These are phyloP conservation scores for Podaxis carcinomalis DNA, from an alignment of 768 basidiomycete genomes.

Conservation along the genomic window DNA sequence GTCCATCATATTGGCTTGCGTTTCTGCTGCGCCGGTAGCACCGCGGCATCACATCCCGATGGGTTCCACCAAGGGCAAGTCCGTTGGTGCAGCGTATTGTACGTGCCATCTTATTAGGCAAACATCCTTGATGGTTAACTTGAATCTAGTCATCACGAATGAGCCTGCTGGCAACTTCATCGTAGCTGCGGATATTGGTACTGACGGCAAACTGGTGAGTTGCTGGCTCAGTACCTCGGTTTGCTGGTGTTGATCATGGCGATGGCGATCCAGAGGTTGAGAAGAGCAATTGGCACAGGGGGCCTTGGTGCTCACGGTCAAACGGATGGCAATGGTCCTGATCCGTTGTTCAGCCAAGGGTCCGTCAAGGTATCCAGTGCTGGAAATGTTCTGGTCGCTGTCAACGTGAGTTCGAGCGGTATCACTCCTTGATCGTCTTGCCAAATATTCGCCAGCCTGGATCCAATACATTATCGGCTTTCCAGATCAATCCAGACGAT, in stretches of 20 bases:
- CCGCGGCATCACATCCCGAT: not conserved
- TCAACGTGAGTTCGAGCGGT: slow-evolving; percentile 25
- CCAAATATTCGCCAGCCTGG: slow-evolving; percentile 30
- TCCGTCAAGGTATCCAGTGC: slow-evolving; percentile 25
- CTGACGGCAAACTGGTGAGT: slow-evolving; percentile 20
- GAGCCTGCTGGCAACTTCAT: slow-evolving; percentile 41
- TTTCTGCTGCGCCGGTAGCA: not conserved
- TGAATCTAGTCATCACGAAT: slow-evolving; percentile 43
- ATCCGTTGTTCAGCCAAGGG: slow-evolving; percentile 24
- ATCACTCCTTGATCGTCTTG: not conserved
- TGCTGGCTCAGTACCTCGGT: too few species aligned
- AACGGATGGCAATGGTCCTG: too few species aligned
- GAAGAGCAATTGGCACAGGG: too few species aligned
- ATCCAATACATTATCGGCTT: slow-evolving; percentile 40
- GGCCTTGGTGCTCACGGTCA: too few species aligned
- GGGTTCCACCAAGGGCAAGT: not conserved
- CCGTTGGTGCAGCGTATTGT: slow-evolving; percentile 28
- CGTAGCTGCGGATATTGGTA: slow-evolving; percentile 34
- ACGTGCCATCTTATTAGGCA: not conserved
- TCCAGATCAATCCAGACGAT: slow-evolving; percentile 37
- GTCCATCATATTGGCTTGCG: not conserved
- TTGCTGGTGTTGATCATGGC: too few species aligned
- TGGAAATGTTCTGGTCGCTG: slow-evolving; percentile 30
- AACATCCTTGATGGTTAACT: too few species aligned
- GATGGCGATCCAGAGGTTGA: too few species aligned